Conservation (phyloP, 78 protist species). For the Mantamonas sphyraenae region DNA sequence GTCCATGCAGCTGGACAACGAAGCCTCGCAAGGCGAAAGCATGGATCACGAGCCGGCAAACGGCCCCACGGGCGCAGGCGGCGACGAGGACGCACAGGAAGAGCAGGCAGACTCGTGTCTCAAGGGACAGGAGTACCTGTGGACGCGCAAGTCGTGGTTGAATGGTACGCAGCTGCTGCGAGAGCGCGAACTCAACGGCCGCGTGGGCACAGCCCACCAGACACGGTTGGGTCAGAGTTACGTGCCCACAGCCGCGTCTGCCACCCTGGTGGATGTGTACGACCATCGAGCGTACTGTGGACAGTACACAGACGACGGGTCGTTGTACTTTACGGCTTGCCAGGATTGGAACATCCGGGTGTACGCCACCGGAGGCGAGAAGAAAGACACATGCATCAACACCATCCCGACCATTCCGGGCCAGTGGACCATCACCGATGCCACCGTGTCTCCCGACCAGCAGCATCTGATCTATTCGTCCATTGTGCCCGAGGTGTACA, state of each 20-base stretch:
- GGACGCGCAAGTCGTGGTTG: no score
- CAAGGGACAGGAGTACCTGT: no score
- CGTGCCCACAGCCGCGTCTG: background rate
- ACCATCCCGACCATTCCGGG: constrained; percentile 10
- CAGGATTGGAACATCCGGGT: constrained; percentile 23
- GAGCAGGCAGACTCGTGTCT: background rate
- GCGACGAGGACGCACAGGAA: background rate
- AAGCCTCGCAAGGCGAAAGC: no score
- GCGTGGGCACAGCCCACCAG: no score
- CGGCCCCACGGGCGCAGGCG: background rate
- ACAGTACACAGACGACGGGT: background rate
- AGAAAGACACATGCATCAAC: background rate
- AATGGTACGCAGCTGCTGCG: no score
- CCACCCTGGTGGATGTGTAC: background rate
- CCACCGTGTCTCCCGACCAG: constrained; percentile 32
- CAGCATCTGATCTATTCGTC: constrained; percentile 41
- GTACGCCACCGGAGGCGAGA: constrained; percentile 5
- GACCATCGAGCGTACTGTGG: background rate
- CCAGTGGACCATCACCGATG: constrained; percentile 41
- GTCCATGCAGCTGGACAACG: no score
- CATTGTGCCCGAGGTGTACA: constrained; percentile 31
- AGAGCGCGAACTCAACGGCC: no score
- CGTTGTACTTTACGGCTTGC: background rate
- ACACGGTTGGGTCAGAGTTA: constrained; percentile 3
- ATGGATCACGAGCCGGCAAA: background rate